A percentile compares a stretch with the other conserved stretches of the same genome.
These are phyloP conservation scores for Orbilia ellipsospora DNA, from an alignment of 2,329 filamentous ascomycete species.

Conservation along the genomic window DNA sequence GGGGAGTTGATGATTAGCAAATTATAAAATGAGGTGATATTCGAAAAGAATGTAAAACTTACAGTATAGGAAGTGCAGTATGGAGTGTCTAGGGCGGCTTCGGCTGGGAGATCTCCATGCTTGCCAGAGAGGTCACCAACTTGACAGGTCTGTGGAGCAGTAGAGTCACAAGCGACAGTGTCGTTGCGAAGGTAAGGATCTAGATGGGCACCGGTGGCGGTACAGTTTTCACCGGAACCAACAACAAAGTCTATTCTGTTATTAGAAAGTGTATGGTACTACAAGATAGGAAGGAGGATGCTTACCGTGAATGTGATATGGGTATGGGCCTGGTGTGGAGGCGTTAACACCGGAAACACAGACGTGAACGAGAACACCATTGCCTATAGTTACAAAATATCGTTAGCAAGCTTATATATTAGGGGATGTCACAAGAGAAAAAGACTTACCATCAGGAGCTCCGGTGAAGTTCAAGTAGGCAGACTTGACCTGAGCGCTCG, in stretches of 20 bases:
- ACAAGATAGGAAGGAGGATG: neutral
- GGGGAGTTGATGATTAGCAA: neutral
- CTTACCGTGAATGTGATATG: slow-evolving; percentile 49
- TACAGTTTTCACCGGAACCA: slow-evolving; percentile 71
- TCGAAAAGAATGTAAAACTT: slow-evolving; percentile 13
- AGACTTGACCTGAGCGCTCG: slow-evolving; percentile 14
- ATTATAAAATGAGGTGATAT: neutral
- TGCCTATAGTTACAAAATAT: slow-evolving; percentile 12
- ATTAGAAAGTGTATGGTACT: no score
- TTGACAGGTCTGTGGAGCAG: slow-evolving; percentile 74
- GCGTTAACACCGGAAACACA: slow-evolving; percentile 30
- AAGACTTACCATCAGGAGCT: slow-evolving; percentile 34
- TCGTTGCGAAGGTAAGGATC: slow-evolving; percentile 77
- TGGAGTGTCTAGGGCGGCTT: slow-evolving; percentile 7
- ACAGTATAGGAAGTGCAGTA: slow-evolving; percentile 45
- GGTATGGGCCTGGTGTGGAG: slow-evolving; percentile 42
- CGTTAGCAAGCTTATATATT: neutral
- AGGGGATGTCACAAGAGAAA: neutral
- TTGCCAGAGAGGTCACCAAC: slow-evolving; percentile 82
- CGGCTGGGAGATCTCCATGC: slow-evolving; percentile 66
- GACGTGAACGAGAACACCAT: slow-evolving; percentile 29
- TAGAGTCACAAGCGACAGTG: slow-evolving; percentile 70
- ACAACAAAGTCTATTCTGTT: slow-evolving; percentile 31
- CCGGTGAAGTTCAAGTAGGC: slow-evolving; percentile 49
- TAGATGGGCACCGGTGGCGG: slow-evolving; percentile 73